Conservation (phyloP, 441 rosid genomes). For the Adansonia gregorii region DNA sequence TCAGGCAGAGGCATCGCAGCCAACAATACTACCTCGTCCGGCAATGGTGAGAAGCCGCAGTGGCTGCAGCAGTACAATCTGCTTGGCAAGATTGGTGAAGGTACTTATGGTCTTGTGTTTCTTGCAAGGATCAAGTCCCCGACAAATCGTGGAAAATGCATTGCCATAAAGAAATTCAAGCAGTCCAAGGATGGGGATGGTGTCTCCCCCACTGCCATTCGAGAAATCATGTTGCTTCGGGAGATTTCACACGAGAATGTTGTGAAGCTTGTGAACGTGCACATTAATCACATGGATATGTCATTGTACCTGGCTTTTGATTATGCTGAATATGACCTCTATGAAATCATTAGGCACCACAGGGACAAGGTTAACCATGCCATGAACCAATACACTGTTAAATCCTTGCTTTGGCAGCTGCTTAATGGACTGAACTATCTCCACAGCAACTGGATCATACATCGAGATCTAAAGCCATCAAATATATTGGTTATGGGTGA, state of each 20-base stretch:
- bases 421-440: constrained; percentile 95
- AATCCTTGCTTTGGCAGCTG: constrained; percentile 96
- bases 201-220: constrained; percentile 95
- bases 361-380: constrained; percentile 71
- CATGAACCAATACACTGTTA: constrained; percentile 80
- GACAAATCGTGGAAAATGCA: constrained; percentile 76
- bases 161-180: constrained; percentile 96
- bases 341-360: constrained; percentile 91
- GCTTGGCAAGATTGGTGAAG: constrained; percentile 97
- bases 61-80: constrained; percentile 96
- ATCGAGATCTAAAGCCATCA: constrained; percentile 95
- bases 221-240: constrained; percentile 94
- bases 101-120: constrained; percentile 94
- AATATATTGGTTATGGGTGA: constrained; percentile 99
- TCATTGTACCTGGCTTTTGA: constrained; percentile 93
- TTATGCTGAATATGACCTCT: constrained; percentile 92
- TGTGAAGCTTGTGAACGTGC: constrained; percentile 96
- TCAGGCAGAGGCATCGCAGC: constrained; percentile 43
- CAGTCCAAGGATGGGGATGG: constrained; percentile 99
- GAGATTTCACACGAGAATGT: constrained; percentile 96
- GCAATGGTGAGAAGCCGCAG: constrained; percentile 74
- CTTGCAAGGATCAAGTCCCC: constrained; percentile 75
- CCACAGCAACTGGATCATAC: constrained; percentile 97
- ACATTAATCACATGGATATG: constrained; percentile 93
- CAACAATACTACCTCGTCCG: constrained; percentile 37